These are phyloP conservation scores for Parafenestella ontariensis DNA, from an alignment of 2,329 filamentous ascomycete species.

Conservation along the genomic window DNA sequence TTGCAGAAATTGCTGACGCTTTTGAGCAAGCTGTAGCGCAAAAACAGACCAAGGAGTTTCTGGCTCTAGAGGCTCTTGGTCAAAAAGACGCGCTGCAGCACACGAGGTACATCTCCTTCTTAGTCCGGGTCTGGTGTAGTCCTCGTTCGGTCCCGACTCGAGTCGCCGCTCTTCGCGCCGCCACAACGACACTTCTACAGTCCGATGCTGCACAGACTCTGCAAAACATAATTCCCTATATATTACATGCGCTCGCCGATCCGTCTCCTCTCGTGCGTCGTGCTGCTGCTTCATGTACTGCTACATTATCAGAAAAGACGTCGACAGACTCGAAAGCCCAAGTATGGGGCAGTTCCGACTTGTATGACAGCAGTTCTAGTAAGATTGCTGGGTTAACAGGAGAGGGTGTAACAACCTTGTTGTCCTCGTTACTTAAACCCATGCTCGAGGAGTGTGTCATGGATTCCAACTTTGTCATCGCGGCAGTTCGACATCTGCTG, in stretches of 20 bases:
- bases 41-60: conserved; percentile 51
- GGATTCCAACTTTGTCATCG: conserved; percentile 73
- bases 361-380: conserved; percentile 67
- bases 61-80: conserved; percentile 63
- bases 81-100: conserved; percentile 63
- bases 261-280: conserved; percentile 76
- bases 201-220: conserved; percentile 65
- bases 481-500: conserved; percentile 67
- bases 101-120: conserved; percentile 76
- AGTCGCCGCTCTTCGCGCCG: conserved; percentile 71
- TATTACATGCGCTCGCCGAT: conserved; percentile 77
- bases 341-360: conserved; percentile 30
- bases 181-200: conserved; percentile 29
- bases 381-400: conserved; percentile 69
- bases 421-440: conserved; percentile 75
- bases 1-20: conserved; percentile 39
- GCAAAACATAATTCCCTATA: conserved; percentile 84
- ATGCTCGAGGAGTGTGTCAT: conserved; percentile 85
- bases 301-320: conserved; percentile 27
- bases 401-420: conserved; percentile 54
- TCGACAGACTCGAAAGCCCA: conserved; percentile 16
- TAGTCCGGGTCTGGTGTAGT: conserved; percentile 76
- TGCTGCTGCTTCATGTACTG: conserved; percentile 72
- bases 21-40: conserved; percentile 40
- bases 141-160: conserved; percentile 73